Conservation (phyloP, 1,284 basidiomycete genomes). For the Apiotrichum domesticum region DNA sequence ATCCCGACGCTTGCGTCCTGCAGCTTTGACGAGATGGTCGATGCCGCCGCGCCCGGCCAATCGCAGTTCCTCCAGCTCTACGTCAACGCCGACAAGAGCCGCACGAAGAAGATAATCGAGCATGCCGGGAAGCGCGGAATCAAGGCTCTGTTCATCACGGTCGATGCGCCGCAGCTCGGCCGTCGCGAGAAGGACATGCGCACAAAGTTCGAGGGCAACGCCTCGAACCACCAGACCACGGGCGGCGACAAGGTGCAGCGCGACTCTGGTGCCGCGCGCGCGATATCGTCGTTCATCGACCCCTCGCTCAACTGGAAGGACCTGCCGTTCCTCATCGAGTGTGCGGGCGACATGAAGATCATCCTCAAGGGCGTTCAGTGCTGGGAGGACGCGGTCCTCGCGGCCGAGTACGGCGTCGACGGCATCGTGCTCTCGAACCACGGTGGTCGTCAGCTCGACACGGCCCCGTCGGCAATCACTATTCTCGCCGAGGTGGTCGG, state of each 20-base stretch:
- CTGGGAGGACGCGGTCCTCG: conserved; percentile 87
- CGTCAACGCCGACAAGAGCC: conserved; percentile 74
- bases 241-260: conserved; percentile 62
- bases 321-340: conserved; percentile 77
- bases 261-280: conserved; percentile 84
- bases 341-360: conserved; percentile 80
- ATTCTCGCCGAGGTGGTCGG: conserved; percentile 79
- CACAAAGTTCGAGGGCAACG: conserved; percentile 84
- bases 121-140: conserved; percentile 78
- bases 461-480: conserved; percentile 82
- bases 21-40: conserved; percentile 79
- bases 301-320: conserved; percentile 82
- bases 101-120: conserved; percentile 74
- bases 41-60: conserved; percentile 66
- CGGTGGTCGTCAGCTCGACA: conserved; percentile 79
- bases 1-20: conserved; percentile 84
- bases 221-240: conserved; percentile 58
- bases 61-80: conserved; percentile 76
- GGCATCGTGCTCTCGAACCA: conserved; percentile 64
- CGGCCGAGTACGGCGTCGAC: conserved; percentile 72
- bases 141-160: conserved; percentile 80
- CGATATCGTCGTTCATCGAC: conserved; percentile 95
- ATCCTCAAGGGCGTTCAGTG: conserved; percentile 88
- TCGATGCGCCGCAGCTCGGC: conserved; percentile 87
- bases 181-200: conserved; percentile 93